Evolutionary conservation across 768 basidiomycete species (phyloP), one percentile per base, ranked within the genome.

Genomic region (Mycena olivaceomarginata): DNA sequence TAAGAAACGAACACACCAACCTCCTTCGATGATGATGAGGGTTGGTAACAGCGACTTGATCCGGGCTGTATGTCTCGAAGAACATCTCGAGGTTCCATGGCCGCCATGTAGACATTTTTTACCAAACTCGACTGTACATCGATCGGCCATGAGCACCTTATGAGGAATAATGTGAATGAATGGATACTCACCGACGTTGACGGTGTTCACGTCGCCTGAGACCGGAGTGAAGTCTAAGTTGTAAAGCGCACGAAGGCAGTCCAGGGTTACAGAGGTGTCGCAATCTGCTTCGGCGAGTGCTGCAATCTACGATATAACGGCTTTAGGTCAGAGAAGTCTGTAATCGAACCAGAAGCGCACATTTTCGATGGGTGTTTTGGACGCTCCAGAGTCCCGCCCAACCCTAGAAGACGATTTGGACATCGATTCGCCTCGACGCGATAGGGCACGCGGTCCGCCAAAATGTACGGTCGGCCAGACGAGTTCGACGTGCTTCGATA

Each of bases 171-270:
- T 16, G 4, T 63, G 16, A 15, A 20, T 45, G 11, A 20, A 43
- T 5, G n/a, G 40, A 62, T 40, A 53, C 73, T 51, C 53, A 13
- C 73, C 73, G 39, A 68, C 73, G 22, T n/a, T 67, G 39, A 74
- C 66, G 13, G 45, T 53, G 12, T 74, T 74, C 37, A 67, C 57
- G 40, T 48, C 46, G 7, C 73, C 67, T 31, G 73, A 68, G 41
- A 74, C 73, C 39, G 73, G 73, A n/a, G 59, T 68, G 22, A 74
- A 74, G 60, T 74, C 73, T 25, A 74, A 74, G 48, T 74, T 74
- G 16, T 74, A 74, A n/a, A 74, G 73, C 37, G 60, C 57, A 25
- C 73, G 73, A 51, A 72, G 71, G 51, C 71, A 72, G 63, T 72
- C 71, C 48, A 72, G 43, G 48, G 71, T 72, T 20, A 43, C 71